Base-by-base conservation (phyloP, 176 grass and related monocot species). In the Elymus sibiricus region DNA sequence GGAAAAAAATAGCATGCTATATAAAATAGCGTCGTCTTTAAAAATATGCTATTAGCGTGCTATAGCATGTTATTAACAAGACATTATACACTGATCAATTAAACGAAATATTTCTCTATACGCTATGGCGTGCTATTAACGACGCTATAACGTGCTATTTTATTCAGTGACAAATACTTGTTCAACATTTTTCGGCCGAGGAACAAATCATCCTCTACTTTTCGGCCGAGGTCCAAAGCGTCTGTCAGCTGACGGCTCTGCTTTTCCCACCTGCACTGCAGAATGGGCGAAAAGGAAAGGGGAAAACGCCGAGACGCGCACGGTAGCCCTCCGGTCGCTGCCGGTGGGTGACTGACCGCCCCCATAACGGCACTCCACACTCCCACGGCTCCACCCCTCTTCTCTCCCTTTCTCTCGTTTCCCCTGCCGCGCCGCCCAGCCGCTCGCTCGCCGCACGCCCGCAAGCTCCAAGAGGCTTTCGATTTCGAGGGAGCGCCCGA, bases 291-390 rank as follows among this genome's bases (percentile, higher is more conserved):
- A 25, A 74, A 74, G 9, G 39, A 43, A 46, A 28, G 6, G 42
- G 16, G 49, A 74, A 87, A 90, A 66, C 65, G 77, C 55, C 32
- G 43, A 35, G 14, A 59, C 67, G 9, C 68, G 38, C 69, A 72
- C 14, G 53, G 84, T 86, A 90, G 89, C 21, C 65, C 56, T 43
- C 35, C 81, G 70, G 81, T 91, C 62, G 85, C 69, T 91, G 61
- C 47, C 85, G 85, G 85, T 91, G 85, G 89, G 89, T 91, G 89
- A 73, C 89, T 64, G 76, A 47, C 69, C 21, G 55, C 55, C 74
- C 74, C 81, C 31, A 56, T 80, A 90, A 79, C 85, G 76, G 76
- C 89, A 84, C 85, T 87, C 53, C 72, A n/a, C 35, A 68, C 67
- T 81, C 79, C 74, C 44, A 15, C 14, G n/a, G 31, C 70, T 49